Evolutionary conservation across 2,329 filamentous ascomycete species (phyloP).

Genomic region (Aspergillus fijiensis): DNA sequence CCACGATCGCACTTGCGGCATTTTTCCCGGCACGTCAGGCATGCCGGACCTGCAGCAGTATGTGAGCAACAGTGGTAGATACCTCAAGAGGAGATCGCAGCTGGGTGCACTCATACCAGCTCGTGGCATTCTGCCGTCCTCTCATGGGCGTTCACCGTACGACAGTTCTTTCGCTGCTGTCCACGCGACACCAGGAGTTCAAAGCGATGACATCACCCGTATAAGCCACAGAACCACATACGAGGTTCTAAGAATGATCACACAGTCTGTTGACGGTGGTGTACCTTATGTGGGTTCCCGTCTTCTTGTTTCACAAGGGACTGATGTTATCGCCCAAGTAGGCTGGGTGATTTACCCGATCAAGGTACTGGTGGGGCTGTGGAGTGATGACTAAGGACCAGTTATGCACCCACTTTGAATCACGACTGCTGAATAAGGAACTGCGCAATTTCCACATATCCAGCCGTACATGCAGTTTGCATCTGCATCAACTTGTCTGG

Average conservation of each 20-base stretch:
- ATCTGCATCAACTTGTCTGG: too few relatives aligned
- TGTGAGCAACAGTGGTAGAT: background rate
- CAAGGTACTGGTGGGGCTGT: background rate
- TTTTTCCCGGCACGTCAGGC: slow-evolving; percentile 35
- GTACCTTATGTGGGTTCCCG: background rate
- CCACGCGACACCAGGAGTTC: background rate
- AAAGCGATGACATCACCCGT: background rate
- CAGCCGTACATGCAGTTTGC: too few relatives aligned
- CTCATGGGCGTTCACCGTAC: background rate
- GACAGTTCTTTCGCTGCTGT: background rate
- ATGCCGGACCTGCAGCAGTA: slow-evolving; percentile 28
- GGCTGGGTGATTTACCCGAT: slow-evolving; percentile 7
- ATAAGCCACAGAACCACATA: background rate
- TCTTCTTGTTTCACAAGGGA: background rate
- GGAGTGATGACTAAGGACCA: background rate
- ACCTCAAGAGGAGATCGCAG: background rate
- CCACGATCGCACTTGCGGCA: slow-evolving; percentile 33
- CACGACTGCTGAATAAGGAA: background rate
- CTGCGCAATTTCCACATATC: background rate
- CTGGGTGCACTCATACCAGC: slow-evolving; percentile 1
- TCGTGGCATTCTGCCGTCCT: slow-evolving; percentile 9
- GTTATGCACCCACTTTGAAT: background rate
- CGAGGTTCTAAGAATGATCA: background rate
- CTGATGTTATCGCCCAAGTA: background rate
- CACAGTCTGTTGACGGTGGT: background rate